A percentile compares a stretch with the other conserved stretches of the same genome.
Evolutionary conservation across 2,329 filamentous ascomycete species (phyloP).

Genomic region (Arthrobotrys conoides): DNA sequence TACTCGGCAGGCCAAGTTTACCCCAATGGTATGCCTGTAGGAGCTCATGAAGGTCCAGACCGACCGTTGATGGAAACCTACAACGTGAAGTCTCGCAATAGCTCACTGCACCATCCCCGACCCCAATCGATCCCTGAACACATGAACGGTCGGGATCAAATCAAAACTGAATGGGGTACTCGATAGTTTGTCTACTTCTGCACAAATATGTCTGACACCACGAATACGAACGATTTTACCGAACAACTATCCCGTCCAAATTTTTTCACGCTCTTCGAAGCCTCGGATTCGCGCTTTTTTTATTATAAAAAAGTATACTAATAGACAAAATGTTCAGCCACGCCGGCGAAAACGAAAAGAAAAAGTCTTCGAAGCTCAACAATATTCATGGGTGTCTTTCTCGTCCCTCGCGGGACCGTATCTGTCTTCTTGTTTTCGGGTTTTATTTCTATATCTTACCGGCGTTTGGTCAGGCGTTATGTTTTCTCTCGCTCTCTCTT

Average conservation of each 20-base stretch:
- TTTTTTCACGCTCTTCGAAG: conserved; percentile 36
- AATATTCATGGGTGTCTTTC: conserved; percentile 27
- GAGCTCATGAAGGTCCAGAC: conserved; percentile 39
- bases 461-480: conserved; percentile 56
- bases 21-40: conserved; percentile 41
- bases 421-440: conserved; percentile 32
- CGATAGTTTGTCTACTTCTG: conserved; percentile 37
- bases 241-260: conserved; percentile 18
- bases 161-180: conserved; percentile 55
- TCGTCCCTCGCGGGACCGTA: conserved; percentile 23
- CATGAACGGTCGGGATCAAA: conserved; percentile 46
- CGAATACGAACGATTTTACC: conserved; percentile 55
- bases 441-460: conserved; percentile 10
- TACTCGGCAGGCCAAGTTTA: conserved; percentile 59
- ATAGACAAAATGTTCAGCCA: conserved; percentile 51
- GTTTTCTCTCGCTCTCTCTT: too few relatives aligned
- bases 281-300: conserved; percentile 35
- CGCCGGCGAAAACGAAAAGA: conserved; percentile 55
- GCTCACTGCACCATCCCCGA: conserved; percentile 55
- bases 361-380: conserved; percentile 48
- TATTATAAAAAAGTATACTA: conserved; percentile 45
- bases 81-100: conserved; percentile 55
- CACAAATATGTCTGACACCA: conserved; percentile 30
- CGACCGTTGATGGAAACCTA: conserved; percentile 49
- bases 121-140: conserved; percentile 53